Conservation (phyloP, 139 green algal genomes). For the Micractinium conductrix region DNA sequence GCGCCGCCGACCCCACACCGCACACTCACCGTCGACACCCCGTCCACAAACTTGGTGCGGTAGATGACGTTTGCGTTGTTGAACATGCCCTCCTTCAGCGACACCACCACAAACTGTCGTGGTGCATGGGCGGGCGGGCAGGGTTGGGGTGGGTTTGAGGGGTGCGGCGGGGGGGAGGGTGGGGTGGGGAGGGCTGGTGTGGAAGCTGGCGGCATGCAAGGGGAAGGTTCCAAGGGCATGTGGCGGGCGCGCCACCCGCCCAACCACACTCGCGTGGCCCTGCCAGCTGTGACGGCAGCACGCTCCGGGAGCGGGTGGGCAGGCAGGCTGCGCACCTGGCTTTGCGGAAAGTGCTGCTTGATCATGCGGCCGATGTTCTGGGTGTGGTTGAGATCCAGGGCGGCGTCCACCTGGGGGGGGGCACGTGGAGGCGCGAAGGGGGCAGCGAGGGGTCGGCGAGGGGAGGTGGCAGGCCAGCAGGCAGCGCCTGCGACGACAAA, state of each 20-base stretch:
- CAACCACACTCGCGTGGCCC: too few species aligned
- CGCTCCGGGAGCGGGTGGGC: too few species aligned
- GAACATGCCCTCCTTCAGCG: conserved; percentile 99
- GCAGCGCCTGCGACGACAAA: background rate
- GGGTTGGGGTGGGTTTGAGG: background rate
- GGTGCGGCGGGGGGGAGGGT: background rate
- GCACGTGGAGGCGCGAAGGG: too few species aligned
- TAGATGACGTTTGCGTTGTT: conserved; percentile 99
- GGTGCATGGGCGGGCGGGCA: background rate
- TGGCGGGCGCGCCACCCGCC: too few species aligned
- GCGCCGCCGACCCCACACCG: background rate
- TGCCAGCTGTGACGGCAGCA: too few species aligned
- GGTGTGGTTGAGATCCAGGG: conserved; percentile 98
- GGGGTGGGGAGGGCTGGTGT: background rate
- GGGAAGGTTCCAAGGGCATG: too few species aligned
- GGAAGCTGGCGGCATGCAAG: too few species aligned
- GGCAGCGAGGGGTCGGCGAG: background rate
- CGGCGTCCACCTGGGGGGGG: conserved; percentile 83
- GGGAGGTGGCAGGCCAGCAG: too few species aligned
- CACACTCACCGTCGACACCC: conserved; percentile 90
- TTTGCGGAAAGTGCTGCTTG: conserved; percentile 96
- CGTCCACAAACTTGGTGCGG: conserved; percentile 98
- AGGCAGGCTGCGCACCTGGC: conserved; percentile 27
- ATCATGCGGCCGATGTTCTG: conserved; percentile 99
- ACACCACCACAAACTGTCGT: conserved; percentile 76